Conservation (phyloP, 345 rosid genomes). For the Mangifera indica region DNA sequence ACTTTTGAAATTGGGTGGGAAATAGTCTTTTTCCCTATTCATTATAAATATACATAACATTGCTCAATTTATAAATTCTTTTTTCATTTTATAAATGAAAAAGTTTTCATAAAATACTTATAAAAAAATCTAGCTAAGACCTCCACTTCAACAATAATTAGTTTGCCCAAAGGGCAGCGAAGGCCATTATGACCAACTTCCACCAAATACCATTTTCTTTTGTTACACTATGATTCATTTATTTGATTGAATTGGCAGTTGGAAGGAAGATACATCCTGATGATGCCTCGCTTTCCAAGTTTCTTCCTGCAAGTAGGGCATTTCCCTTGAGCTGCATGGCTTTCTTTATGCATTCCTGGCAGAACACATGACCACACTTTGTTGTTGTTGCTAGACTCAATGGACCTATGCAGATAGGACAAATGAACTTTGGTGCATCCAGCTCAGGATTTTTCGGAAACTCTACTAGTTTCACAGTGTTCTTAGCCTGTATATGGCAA, state of each 20-base stretch:
- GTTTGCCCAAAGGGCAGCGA: not conserved
- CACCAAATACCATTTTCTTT: not conserved
- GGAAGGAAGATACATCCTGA: slow-evolving; percentile 35
- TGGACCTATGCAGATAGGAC: slow-evolving; percentile 30
- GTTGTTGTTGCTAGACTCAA: slow-evolving; percentile 29
- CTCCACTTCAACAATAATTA: too few species aligned
- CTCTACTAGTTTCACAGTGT: not conserved
- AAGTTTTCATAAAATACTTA: too few species aligned
- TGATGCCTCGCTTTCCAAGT: slow-evolving; percentile 20
- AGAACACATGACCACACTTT: slow-evolving; percentile 37
- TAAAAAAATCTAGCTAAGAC: too few species aligned
- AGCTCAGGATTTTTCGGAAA: not conserved
- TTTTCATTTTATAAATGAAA: too few species aligned
- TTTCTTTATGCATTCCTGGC: slow-evolving; percentile 27
- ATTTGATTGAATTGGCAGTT: not conserved
- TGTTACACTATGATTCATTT: not conserved
- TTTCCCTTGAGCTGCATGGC: slow-evolving; percentile 20
- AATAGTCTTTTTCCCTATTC: too few species aligned
- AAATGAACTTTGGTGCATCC: slow-evolving; percentile 13
- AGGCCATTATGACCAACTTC: not conserved
- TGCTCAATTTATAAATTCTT: too few species aligned
- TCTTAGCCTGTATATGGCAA: not conserved
- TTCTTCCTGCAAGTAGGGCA: slow-evolving; percentile 35
- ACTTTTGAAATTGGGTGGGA: too few species aligned
- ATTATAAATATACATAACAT: too few species aligned